Conservation (phyloP, 345 rosid genomes). For the Barbarea vulgaris region DNA sequence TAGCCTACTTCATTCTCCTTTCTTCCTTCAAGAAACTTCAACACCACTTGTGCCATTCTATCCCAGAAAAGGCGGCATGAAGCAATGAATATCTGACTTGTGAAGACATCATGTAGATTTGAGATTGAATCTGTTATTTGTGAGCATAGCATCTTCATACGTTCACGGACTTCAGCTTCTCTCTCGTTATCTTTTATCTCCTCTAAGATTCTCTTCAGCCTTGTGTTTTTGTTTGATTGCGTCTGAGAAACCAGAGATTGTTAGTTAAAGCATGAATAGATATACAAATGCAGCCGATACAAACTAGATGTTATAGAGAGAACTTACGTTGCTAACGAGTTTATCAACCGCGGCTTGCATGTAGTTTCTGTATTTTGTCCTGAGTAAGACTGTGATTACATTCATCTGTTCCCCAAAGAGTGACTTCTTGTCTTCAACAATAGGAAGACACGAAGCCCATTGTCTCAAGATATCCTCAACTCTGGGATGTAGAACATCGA, state of each 20-base stretch:
- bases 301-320: not conserved
- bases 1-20: constrained; percentile 92
- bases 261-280: not conserved
- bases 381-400: constrained; percentile 78
- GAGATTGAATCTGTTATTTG: constrained; percentile 75
- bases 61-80: constrained; percentile 93
- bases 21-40: constrained; percentile 94
- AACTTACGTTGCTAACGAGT: constrained; percentile 81
- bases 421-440: constrained; percentile 69
- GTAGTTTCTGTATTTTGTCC: constrained; percentile 92
- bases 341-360: constrained; percentile 92
- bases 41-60: constrained; percentile 89
- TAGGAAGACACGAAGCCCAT: constrained; percentile 88
- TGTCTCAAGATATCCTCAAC: constrained; percentile 80
- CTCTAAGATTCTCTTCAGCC: constrained; percentile 82
- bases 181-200: constrained; percentile 92
- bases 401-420: constrained; percentile 91
- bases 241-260: constrained; percentile 47
- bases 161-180: constrained; percentile 83
- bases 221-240: constrained; percentile 71
- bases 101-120: constrained; percentile 77
- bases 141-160: constrained; percentile 72
- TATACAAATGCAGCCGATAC: not conserved
- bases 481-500: constrained; percentile 80
- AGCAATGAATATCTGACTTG: constrained; percentile 79